phyloP scores from a whole-genome alignment of 108 stramenopile species.

The Cyclotella choctawhatcheeana region DNA sequence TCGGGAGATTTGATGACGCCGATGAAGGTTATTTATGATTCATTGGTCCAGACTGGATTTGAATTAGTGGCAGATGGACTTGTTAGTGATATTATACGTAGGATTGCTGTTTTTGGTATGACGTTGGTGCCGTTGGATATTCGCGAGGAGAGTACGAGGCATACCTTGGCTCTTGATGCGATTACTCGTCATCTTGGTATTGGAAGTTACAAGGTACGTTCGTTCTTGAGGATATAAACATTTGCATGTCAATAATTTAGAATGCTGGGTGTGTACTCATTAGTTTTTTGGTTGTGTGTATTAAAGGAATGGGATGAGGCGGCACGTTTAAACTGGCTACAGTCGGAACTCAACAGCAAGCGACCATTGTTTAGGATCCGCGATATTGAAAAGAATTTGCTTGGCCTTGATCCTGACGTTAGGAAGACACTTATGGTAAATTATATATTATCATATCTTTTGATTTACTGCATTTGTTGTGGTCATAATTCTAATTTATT shows the following conservation, averaged over 20 bases:
- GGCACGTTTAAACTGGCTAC: slow-evolving; percentile 85
- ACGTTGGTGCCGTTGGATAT: slow-evolving; percentile 95
- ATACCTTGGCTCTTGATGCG: slow-evolving; percentile 92
- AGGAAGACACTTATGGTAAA: slow-evolving; percentile 74
- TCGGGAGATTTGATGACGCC: slow-evolving; percentile 79
- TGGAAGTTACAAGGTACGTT: slow-evolving; percentile 81
- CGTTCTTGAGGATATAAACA: not conserved
- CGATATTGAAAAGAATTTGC: slow-evolving; percentile 55
- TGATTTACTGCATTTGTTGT: not conserved
- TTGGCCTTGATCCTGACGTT: slow-evolving; percentile 64
- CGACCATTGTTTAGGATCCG: slow-evolving; percentile 89
- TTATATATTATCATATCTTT: not conserved
- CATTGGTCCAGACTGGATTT: slow-evolving; percentile 81
- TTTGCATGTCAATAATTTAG: not conserved
- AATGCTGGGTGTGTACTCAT: too few relatives aligned
- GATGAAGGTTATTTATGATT: slow-evolving; percentile 85
- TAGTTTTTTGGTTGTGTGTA: not conserved
- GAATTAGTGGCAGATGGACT: slow-evolving; percentile 90
- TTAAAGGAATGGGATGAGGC: slow-evolving; percentile 87
- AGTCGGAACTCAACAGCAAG: slow-evolving; percentile 81
- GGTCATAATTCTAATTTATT: too few relatives aligned
- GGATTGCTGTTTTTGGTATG: slow-evolving; percentile 88
- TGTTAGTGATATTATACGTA: slow-evolving; percentile 93
- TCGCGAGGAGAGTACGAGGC: slow-evolving; percentile 93
- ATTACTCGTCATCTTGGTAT: slow-evolving; percentile 92